Evolutionary conservation across 2,329 filamentous ascomycete species (phyloP).

Genomic region (Colletotrichum sp.): DNA sequence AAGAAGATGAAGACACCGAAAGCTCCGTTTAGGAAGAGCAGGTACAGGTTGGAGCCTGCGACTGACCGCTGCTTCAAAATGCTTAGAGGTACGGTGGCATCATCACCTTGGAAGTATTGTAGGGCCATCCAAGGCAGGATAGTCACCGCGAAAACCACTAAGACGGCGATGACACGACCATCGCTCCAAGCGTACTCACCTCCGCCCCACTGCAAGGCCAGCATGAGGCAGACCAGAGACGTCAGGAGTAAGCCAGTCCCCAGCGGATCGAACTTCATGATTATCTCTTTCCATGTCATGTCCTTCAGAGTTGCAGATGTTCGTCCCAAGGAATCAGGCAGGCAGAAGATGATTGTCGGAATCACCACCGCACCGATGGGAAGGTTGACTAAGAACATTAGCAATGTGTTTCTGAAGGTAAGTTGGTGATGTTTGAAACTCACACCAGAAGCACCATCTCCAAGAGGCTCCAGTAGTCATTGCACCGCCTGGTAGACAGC

Average conservation of each 20-base stretch:
- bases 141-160: neutral
- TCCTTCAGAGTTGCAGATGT: neutral
- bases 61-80: neutral
- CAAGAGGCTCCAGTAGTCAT: neutral
- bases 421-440: fast-evolving
- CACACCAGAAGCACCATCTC: neutral
- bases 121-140: neutral
- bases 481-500: neutral
- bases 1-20: neutral
- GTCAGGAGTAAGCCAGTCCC: slow-evolving; percentile 21
- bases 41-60: neutral
- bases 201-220: neutral
- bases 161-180: neutral
- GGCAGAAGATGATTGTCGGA: slow-evolving; percentile 30
- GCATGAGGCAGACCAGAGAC: fast-evolving
- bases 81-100: neutral
- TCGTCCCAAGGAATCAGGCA: neutral
- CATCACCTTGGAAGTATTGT: neutral
- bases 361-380: slow-evolving; percentile 5
- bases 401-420: neutral
- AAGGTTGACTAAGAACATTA: neutral
- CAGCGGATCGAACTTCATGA: slow-evolving; percentile 26
- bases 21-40: neutral
- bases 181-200: neutral
- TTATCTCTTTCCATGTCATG: neutral